Evolutionary conservation across 2,329 filamentous ascomycete genomes (phyloP).

Genomic region (Fusarium sp.): DNA sequence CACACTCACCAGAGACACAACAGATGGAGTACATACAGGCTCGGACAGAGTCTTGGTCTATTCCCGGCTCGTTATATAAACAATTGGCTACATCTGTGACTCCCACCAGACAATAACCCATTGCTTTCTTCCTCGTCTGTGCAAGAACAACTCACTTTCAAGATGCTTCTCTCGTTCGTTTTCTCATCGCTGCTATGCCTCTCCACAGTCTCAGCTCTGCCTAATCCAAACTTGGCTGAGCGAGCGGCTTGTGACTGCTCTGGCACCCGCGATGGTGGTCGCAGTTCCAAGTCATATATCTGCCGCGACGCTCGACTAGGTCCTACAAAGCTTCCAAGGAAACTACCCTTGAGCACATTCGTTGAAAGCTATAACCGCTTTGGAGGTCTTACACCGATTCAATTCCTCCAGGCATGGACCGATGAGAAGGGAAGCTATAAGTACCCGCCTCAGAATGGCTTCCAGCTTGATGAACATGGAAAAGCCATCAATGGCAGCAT

Average conservation of each 20-base stretch:
- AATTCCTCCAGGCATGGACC: constrained; percentile 56
- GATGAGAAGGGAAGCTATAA: constrained; percentile 44
- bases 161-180: constrained; percentile 38
- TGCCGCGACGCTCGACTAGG: constrained; percentile 56
- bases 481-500: constrained; percentile 57
- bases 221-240: constrained; percentile 8
- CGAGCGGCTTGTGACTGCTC: constrained; percentile 39
- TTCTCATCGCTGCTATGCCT: constrained; percentile 31
- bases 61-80: constrained; percentile 16
- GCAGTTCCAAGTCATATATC: constrained; percentile 45
- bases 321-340: constrained; percentile 51
- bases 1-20: neutral
- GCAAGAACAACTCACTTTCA: neutral
- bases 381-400: constrained; percentile 55
- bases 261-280: constrained; percentile 39
- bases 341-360: constrained; percentile 51
- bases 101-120: neutral
- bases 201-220: constrained; percentile 32
- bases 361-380: constrained; percentile 55
- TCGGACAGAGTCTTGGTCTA: constrained; percentile 2
- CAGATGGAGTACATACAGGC: neutral
- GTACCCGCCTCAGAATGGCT: constrained; percentile 59
- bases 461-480: constrained; percentile 52
- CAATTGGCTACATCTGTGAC: neutral
- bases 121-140: too few species aligned